Evolutionary conservation across 371 early-diverging fungal species (phyloP).

Genomic region (Pancytospora philotis): DNA sequence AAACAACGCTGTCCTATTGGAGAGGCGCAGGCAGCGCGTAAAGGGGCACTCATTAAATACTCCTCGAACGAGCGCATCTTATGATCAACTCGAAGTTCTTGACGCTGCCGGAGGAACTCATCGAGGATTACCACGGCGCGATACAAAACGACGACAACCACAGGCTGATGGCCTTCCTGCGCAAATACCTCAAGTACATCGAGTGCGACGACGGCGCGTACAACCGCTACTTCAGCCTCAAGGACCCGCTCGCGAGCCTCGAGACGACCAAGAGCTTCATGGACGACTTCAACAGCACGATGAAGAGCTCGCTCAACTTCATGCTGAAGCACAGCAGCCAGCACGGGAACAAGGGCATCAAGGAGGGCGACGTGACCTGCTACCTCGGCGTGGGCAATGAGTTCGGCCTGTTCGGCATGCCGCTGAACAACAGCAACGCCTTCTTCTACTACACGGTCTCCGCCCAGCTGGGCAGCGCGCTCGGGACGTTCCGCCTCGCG

Average conservation of each 20-base stretch:
- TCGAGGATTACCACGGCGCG: neutral
- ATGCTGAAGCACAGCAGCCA: conserved; percentile 18
- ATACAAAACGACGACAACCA: conserved; percentile 7
- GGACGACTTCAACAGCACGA: conserved; percentile 24
- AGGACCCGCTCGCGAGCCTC: conserved; percentile 8
- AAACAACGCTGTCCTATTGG: no score
- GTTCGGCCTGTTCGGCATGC: conserved; percentile 41
- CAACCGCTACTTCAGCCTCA: conserved; percentile 11
- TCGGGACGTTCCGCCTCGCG: conserved; percentile 55
- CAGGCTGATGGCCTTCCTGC: conserved; percentile 32
- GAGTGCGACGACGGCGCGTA: conserved; percentile 27
- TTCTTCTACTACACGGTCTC: conserved; percentile 54
- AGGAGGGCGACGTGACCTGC: conserved; percentile 22
- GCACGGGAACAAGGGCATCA: conserved; percentile 6
- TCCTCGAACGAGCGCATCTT: no score
- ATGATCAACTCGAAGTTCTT: conserved; percentile 21
- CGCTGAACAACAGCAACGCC: conserved; percentile 42
- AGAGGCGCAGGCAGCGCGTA: no score
- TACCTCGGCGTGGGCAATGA: conserved; percentile 43
- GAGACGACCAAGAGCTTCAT: conserved; percentile 6
- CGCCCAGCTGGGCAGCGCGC: conserved; percentile 46
- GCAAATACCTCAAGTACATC: conserved; percentile 28
- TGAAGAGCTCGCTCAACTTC: conserved; percentile 16
- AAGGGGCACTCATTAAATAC: no score
- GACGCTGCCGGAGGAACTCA: conserved; percentile 1